Percentiles rank a stretch among this genome's conserved stretches.
Conservation (phyloP, 352 stramenopile species). For the Aphanomyces cochlioides region DNA sequence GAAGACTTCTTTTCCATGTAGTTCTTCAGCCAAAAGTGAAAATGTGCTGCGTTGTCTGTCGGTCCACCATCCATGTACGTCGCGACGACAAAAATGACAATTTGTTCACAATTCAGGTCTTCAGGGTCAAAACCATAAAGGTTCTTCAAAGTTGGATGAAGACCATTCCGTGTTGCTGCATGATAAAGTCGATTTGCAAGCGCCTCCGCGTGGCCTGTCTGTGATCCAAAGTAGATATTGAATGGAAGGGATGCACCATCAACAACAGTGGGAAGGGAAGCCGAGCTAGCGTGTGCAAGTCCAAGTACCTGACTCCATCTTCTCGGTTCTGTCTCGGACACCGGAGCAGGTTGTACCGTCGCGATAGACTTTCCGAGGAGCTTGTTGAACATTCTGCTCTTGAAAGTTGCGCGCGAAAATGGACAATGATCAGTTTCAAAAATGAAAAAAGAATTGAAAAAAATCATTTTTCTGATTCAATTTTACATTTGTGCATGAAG, state of each 20-base stretch:
- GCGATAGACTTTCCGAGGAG: constrained; percentile 9
- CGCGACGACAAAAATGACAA: constrained; percentile 24
- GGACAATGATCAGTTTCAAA: too few species aligned
- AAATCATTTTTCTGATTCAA: constrained; percentile 18
- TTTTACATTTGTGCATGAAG: background rate
- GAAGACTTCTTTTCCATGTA: background rate
- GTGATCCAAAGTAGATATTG: constrained; percentile 30
- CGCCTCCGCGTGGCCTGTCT: constrained; percentile 26
- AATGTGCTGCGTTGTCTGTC: constrained; percentile 29
- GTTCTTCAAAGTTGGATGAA: background rate
- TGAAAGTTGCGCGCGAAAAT: too few species aligned
- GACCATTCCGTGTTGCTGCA: background rate
- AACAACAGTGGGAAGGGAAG: background rate
- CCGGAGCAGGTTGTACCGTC: background rate
- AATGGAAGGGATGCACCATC: background rate
- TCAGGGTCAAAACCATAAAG: constrained; percentile 26
- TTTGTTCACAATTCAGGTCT: background rate
- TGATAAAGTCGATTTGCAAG: constrained; percentile 18
- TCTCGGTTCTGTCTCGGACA: background rate
- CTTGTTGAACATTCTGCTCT: constrained; percentile 26
- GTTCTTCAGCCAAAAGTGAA: constrained; percentile 25
- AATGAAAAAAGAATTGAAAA: constrained; percentile 12
- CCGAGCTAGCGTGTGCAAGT: background rate
- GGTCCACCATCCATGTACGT: constrained; percentile 19
- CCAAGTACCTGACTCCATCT: background rate